Conservation (phyloP, 305 asterid species). For the Rubia peregrina region DNA sequence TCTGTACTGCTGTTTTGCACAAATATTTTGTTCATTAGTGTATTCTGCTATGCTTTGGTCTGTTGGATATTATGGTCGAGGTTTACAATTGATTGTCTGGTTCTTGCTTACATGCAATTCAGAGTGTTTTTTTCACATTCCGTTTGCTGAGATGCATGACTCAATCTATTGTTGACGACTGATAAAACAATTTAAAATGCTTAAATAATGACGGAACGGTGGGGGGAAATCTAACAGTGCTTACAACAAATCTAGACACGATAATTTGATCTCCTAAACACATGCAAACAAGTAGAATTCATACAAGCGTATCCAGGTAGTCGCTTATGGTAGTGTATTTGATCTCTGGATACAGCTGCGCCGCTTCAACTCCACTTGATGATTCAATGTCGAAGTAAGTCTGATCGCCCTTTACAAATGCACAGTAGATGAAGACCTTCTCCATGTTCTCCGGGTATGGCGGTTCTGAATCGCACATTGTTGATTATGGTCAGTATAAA, state of each 20-base stretch:
- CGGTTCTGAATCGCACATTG: conserved; percentile 40
- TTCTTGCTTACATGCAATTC: not conserved
- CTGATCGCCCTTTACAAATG: conserved; percentile 78
- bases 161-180: no score
- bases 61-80: not conserved
- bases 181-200: no score
- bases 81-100: not conserved
- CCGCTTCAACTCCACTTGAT: conserved; percentile 60
- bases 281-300: conserved; percentile 8
- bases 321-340: conserved; percentile 66
- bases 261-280: not conserved
- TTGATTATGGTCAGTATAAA: not conserved
- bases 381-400: conserved; percentile 52
- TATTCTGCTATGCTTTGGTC: not conserved
- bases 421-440: conserved; percentile 74
- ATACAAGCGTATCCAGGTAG: conserved; percentile 46
- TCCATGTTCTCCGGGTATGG: conserved; percentile 76
- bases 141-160: no score
- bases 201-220: no score
- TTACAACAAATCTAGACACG: not conserved
- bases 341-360: conserved; percentile 58
- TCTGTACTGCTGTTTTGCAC: not conserved
- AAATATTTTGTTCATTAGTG: no score
- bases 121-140: no score
- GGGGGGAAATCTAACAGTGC: not conserved